Conservation (phyloP, 257 asterid species). For the Nicotiana tabacum region DNA sequence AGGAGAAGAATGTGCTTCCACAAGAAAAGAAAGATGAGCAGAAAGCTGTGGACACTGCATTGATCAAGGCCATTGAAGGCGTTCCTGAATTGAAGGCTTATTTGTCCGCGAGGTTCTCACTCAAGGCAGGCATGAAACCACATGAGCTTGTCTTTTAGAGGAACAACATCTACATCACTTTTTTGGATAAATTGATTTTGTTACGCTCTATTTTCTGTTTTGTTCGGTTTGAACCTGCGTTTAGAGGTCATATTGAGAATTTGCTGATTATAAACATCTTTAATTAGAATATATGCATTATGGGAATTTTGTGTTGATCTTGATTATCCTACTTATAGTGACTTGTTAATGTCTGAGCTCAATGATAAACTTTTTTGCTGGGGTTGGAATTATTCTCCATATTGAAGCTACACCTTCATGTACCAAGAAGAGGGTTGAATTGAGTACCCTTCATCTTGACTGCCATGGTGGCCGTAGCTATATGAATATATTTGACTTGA, state of each 20-base stretch:
- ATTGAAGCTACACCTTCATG: conserved; percentile 7
- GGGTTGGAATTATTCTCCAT: not conserved
- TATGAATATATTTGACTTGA: not conserved
- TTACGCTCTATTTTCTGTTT: not conserved
- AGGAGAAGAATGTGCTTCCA: conserved; percentile 31
- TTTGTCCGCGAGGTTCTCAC: conserved; percentile 37
- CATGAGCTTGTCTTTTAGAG: conserved; percentile 32
- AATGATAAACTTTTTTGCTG: not conserved
- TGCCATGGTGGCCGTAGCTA: conserved; percentile 46
- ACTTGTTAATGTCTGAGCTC: not conserved
- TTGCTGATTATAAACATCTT: not conserved
- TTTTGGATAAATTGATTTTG: not conserved
- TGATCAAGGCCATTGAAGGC: conserved; percentile 25
- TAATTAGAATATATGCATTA: not conserved
- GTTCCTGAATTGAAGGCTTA: conserved; percentile 30
- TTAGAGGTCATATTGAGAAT: not conserved
- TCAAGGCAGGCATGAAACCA: conserved; percentile 39
- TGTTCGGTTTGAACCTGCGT: not conserved
- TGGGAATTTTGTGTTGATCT: not conserved
- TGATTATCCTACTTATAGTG: not conserved
- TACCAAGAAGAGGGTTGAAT: conserved; percentile 34
- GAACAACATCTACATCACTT: not conserved
- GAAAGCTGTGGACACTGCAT: conserved; percentile 21
- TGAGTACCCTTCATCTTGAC: conserved; percentile 31
- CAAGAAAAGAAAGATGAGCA: conserved; percentile 36